phyloP scores from a whole-genome alignment of 805 yeast species.

The Ogataea chonburiensis region DNA sequence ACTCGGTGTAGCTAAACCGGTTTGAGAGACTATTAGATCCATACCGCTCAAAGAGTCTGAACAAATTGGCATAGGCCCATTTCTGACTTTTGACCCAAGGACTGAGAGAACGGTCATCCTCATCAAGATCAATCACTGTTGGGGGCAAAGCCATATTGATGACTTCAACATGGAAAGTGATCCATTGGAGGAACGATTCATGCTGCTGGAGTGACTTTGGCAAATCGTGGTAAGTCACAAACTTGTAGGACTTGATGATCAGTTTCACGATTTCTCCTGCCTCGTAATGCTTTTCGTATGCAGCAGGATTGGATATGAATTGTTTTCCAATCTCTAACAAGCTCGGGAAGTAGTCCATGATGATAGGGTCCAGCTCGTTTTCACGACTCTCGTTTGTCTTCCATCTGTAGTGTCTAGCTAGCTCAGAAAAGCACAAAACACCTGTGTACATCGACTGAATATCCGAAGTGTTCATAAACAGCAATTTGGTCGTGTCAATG shows the following conservation, averaged over 20 bases:
- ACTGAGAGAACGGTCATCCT: slow-evolving; percentile 48
- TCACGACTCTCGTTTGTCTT: slow-evolving; percentile 53
- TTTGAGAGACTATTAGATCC: slow-evolving; percentile 48
- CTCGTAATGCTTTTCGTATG: slow-evolving; percentile 26
- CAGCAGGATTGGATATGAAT: slow-evolving; percentile 38
- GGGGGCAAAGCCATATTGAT: slow-evolving; percentile 60
- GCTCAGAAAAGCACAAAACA: slow-evolving; percentile 68
- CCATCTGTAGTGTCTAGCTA: slow-evolving; percentile 79
- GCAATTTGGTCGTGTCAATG: slow-evolving; percentile 44
- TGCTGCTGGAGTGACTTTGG: slow-evolving; percentile 63
- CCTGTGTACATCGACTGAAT: slow-evolving; percentile 57
- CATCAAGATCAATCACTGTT: slow-evolving; percentile 49
- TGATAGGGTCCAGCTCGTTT: slow-evolving; percentile 55
- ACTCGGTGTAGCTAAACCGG: slow-evolving; percentile 58
- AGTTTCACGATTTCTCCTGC: slow-evolving; percentile 73
- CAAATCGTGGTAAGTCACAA: slow-evolving; percentile 74
- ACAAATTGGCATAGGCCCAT: slow-evolving; percentile 83
- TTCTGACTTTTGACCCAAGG: slow-evolving; percentile 79
- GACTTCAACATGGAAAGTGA: slow-evolving; percentile 68
- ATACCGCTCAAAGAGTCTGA: slow-evolving; percentile 69
- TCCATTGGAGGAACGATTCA: slow-evolving; percentile 63
- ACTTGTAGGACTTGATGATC: slow-evolving; percentile 76
- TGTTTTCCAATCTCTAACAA: slow-evolving; percentile 65
- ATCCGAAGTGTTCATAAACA: slow-evolving; percentile 47
- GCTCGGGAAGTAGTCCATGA: slow-evolving; percentile 64